phyloP scores from a whole-genome alignment of 768 basidiomycete species.

The Kwoniella europaea region DNA sequence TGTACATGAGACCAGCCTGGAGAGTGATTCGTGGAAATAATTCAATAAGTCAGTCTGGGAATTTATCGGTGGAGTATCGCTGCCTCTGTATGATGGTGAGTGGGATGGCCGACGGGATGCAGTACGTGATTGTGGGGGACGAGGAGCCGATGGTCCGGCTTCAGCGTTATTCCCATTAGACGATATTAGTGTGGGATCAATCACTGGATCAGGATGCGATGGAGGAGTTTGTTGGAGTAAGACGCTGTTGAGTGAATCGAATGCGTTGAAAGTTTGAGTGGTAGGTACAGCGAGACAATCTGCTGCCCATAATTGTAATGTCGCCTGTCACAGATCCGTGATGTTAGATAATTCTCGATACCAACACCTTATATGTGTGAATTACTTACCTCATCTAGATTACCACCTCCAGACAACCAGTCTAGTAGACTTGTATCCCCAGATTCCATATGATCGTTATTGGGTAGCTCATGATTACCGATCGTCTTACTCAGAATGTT shows the following conservation, averaged over 20 bases:
- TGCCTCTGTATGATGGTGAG: constrained; percentile 10
- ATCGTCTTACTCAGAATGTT: background rate
- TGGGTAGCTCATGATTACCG: background rate
- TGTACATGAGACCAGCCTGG: constrained; percentile 38
- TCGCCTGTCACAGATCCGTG: constrained; percentile 20
- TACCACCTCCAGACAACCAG: constrained; percentile 22
- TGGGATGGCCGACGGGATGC: constrained; percentile 11
- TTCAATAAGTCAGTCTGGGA: constrained; percentile 26
- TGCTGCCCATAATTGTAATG: constrained; percentile 43
- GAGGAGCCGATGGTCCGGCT: background rate
- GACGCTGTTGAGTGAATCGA: constrained; percentile 33
- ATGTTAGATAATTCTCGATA: background rate
- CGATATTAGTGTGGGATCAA: constrained; percentile 4
- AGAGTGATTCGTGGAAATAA: constrained; percentile 40
- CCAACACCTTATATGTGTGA: background rate
- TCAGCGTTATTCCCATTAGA: background rate
- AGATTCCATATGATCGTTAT: background rate
- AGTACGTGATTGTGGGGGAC: constrained; percentile 12
- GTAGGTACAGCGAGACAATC: constrained; percentile 34
- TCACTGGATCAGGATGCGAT: background rate
- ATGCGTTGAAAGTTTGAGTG: constrained; percentile 28
- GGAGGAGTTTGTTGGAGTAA: constrained; percentile 20
- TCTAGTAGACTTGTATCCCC: constrained; percentile 18
- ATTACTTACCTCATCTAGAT: constrained; percentile 35
- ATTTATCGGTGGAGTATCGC: constrained; percentile 15